Base-by-base conservation (phyloP, 257 asterid genomes). In the Thymus quinquecostatus region DNA sequence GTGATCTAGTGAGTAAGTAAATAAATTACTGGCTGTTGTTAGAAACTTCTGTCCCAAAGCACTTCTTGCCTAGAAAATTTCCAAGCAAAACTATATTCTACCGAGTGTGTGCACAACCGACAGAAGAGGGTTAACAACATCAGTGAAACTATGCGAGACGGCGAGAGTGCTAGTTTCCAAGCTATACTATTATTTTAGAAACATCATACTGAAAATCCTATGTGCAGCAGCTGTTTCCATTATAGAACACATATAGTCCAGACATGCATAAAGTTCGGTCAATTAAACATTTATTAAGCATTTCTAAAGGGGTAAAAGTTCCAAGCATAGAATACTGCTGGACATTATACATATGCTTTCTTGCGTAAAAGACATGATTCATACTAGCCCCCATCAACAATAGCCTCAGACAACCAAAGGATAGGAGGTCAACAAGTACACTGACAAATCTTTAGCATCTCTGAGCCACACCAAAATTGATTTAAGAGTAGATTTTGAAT, bases 1-100 rank as follows among this genome's bases (percentile, higher is more conserved):
- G 68, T 66, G 63, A 49, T 72, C 70, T 64, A 64, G 61, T 33
- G 62, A 69, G 70, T 48, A 68, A 73, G 36, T 60, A 34, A 68
- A 59, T 55, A 64, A 75, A 65, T 27, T 38, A 47, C 34, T 44
- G 64, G 66, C 68, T 66, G 53, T 68, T 45, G 28, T 10, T 43
- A 50, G 63, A 64, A 58, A 69, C 71, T 69, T 56, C 65, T 30
- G 54, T 60, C 59, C 56, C 53, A 34, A 57, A 51, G 66, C 68
- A 73, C 76, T 7, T 71, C 34, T 38, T 1, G 41, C 33, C 11
- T 63, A 47, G 54, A 60, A 40, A 32, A 57, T 34, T 56, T 38
- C 47, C 48, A 47, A 14, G 44, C 34, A 71, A 63, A 53, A 54
- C 57, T 45, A 41, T 68, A 57, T 58, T 29, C 32, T 5, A 14